Conservation (phyloP, 345 rosid species). For the Ailanthus altissimus region DNA sequence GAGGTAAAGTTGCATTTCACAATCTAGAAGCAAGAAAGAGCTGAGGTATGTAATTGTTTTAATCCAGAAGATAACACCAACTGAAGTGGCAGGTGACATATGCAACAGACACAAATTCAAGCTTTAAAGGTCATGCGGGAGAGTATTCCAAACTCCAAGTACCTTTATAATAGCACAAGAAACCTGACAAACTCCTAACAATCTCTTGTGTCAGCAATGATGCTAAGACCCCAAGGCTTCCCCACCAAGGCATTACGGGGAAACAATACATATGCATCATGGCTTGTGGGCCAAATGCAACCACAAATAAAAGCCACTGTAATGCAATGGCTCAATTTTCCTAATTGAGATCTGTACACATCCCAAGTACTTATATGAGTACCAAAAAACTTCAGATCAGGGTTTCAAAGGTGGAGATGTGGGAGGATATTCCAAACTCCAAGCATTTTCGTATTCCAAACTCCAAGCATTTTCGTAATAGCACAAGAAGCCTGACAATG, state of each 20-base stretch:
- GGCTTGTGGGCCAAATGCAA: background rate
- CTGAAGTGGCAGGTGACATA: background rate
- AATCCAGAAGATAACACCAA: background rate
- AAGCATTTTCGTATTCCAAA: conserved; percentile 38
- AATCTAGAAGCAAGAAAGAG: background rate
- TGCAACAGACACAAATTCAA: too few species aligned
- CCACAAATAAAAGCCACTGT: background rate
- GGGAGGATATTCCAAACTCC: conserved; percentile 50
- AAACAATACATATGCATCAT: conserved; percentile 4
- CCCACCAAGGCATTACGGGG: background rate
- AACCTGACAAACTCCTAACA: conserved; percentile 44
- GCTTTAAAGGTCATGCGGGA: conserved; percentile 15
- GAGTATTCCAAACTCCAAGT: conserved; percentile 49
- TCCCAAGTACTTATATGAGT: background rate
- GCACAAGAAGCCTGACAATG: conserved; percentile 42
- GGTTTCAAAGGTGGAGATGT: conserved; percentile 16
- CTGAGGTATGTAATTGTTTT: background rate
- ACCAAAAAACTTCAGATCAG: background rate
- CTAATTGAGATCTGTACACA: background rate
- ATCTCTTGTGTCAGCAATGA: conserved; percentile 24
- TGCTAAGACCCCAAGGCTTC: conserved; percentile 12
- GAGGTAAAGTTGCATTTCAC: background rate
- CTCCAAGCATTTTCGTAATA: conserved; percentile 31
- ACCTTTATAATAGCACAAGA: conserved; percentile 29
- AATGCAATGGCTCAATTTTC: background rate